Evolutionary conservation across 257 asterid species (phyloP), one percentile per base, ranked within the genome.

Genomic region (Perilla frutescens): DNA sequence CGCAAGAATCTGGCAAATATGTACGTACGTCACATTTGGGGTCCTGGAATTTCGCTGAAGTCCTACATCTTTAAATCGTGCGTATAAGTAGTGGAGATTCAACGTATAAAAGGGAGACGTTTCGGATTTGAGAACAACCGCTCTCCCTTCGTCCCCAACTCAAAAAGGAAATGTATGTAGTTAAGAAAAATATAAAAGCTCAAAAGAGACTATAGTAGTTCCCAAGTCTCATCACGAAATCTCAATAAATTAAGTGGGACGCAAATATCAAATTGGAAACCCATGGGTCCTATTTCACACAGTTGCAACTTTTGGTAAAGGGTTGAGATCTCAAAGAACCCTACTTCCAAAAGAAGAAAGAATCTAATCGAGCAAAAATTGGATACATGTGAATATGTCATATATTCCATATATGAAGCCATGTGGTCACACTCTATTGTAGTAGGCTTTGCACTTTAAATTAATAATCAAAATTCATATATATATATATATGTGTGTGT

Each of bases 311-410:
- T 73, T 73, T 37, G 70, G 61, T 59, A 62, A 53, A 73, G 72
- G 72, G 76, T 68, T 62, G 71, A 67, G 62, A 67, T 73, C 63
- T 49, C 48, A 66, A 56, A 50, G 14, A 40, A 41, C 61, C 72
- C 71, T 80, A 61, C 71, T 75, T 75, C 77, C 79, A 71, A 66
- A 80, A 75, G 54, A 47, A 80, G 84, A 69, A 79, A 73, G 76
- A 76, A 66, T 76, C 73, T 71, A 57, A 62, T 57, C 34, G 44
- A 68, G 7, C 44, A 60, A 45, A 12, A 4, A 29, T 31, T 66
- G 53, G 31, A 43, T 37, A 8, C 45, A 50, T 59, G 51, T 56
- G 31, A 47, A 49, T 72, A 11, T 61, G 71, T 67, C 62, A 59
- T 67, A 73, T 61, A 68, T 78, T 73, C 66, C 78, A 53, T 20